These are phyloP conservation scores for Solanum pimpinellifolium DNA, from an alignment of 257 asterid species.

Conservation along the genomic window DNA sequence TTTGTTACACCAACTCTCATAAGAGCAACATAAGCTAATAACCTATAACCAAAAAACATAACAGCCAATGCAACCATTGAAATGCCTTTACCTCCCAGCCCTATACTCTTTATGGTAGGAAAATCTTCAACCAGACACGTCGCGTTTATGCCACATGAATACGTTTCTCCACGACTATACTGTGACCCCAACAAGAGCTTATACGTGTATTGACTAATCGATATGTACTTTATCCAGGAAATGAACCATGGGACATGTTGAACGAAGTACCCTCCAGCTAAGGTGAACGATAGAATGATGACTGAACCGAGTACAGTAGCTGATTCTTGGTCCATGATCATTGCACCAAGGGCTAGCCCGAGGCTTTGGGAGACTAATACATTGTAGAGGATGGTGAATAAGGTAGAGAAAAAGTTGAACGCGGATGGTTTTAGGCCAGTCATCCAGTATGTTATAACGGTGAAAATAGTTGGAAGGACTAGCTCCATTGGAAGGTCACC, in stretches of 20 bases:
- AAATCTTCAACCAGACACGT: conserved; percentile 49
- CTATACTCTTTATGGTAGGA: conserved; percentile 37
- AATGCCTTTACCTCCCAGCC: conserved; percentile 20
- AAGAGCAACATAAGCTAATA: conserved; percentile 65
- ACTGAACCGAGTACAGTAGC: conserved; percentile 57
- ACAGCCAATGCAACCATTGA: conserved; percentile 30
- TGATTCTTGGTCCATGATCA: conserved; percentile 43
- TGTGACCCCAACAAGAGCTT: conserved; percentile 57
- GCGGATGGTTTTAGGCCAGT: conserved; percentile 47
- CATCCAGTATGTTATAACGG: conserved; percentile 63
- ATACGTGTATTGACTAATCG: conserved; percentile 45
- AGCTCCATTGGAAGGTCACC: conserved; percentile 82
- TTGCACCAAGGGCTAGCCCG: conserved; percentile 74
- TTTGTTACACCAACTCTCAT: conserved; percentile 58
- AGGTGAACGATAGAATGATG: conserved; percentile 37
- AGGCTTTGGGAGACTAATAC: conserved; percentile 55
- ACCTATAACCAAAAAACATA: conserved; percentile 57
- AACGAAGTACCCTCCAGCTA: conserved; percentile 63
- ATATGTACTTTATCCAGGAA: conserved; percentile 59
- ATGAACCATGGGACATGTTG: conserved; percentile 52
- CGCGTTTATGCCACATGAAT: conserved; percentile 12
- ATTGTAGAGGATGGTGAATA: conserved; percentile 31
- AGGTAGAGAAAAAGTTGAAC: conserved; percentile 27
- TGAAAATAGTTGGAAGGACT: conserved; percentile 57
- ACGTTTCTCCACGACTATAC: conserved; percentile 30